phyloP scores from a whole-genome alignment of 2,329 filamentous ascomycete genomes.

The Hypoxylon sp. region DNA sequence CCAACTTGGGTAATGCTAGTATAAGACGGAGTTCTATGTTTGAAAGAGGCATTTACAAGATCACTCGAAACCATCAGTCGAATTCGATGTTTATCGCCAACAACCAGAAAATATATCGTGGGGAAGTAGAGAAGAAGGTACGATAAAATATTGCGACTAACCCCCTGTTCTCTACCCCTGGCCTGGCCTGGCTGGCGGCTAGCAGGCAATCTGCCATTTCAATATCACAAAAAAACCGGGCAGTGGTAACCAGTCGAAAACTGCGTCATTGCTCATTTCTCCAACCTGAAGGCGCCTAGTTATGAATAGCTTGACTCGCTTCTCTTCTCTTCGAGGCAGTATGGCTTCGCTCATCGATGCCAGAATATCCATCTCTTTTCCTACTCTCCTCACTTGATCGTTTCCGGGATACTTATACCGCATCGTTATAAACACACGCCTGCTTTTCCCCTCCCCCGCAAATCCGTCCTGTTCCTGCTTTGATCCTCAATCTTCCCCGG shows the following conservation, averaged over 20 bases:
- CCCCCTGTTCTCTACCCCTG: conserved; percentile 5
- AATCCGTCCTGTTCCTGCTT: conserved; percentile 21
- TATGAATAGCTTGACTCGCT: background rate
- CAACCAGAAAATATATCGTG: too few relatives aligned
- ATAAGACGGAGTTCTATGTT: too few relatives aligned
- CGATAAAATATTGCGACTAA: too few relatives aligned
- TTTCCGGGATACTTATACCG: conserved; percentile 23
- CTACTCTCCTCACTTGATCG: conserved; percentile 5
- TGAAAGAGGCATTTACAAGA: too few relatives aligned
- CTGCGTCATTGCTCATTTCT: conserved; percentile 40
- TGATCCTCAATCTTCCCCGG: conserved; percentile 10
- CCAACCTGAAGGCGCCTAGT: conserved; percentile 15
- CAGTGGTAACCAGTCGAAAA: conserved; percentile 21
- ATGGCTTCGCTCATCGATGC: conserved; percentile 20
- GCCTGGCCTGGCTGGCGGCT: too few relatives aligned
- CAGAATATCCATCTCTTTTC: conserved; percentile 16
- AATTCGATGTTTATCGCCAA: too few relatives aligned
- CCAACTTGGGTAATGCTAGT: background rate
- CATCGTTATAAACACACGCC: conserved; percentile 6
- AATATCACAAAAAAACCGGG: conserved; percentile 16
- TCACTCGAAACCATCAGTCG: too few relatives aligned
- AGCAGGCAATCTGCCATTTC: too few relatives aligned
- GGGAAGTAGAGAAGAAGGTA: too few relatives aligned
- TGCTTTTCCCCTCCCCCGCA: conserved; percentile 12
- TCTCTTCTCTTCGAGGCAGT: background rate